Conservation (phyloP, 768 basidiomycete genomes). For the Favolaschia claudopus region DNA sequence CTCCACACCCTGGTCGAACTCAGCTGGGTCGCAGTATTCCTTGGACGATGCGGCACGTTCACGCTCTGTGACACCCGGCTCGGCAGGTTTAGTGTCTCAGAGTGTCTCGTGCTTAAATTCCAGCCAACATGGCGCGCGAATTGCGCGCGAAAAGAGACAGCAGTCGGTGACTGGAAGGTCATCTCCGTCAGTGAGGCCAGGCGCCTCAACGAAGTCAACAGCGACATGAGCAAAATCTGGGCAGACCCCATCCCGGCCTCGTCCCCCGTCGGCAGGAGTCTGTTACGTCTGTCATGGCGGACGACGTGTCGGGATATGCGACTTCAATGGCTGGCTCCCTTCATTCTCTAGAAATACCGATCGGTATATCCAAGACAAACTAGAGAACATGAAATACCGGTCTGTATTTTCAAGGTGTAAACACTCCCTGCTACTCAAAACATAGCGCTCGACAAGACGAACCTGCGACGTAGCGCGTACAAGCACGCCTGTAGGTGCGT, state of each 20-base stretch:
- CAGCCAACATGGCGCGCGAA: conserved; percentile 11
- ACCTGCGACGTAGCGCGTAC: too few relatives aligned
- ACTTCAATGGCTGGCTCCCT: conserved; percentile 46
- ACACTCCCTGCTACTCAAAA: too few relatives aligned
- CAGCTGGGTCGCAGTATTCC: conserved; percentile 67
- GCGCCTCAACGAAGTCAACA: conserved; percentile 47
- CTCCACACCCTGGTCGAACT: conserved; percentile 42
- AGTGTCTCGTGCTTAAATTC: conserved; percentile 42
- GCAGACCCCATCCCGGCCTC: conserved; percentile 19
- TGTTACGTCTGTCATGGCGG: conserved; percentile 78
- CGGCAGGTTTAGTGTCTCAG: conserved; percentile 42
- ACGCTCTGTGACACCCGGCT: conserved; percentile 52
- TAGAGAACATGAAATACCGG: too few relatives aligned
- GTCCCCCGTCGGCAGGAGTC: conserved; percentile 66
- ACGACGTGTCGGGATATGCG: conserved; percentile 56
- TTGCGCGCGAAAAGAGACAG: conserved; percentile 3
- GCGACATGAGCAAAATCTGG: conserved; percentile 40
- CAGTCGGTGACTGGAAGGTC: conserved; percentile 19
- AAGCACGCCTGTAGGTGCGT: too few relatives aligned
- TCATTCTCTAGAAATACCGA: too few relatives aligned
- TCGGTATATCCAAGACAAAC: too few relatives aligned
- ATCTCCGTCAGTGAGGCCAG: conserved; percentile 32
- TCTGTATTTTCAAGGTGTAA: too few relatives aligned
- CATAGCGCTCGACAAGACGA: too few relatives aligned
- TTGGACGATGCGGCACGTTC: conserved; percentile 50